Conservation (phyloP, 2,329 filamentous ascomycete species). For the Cladosporium cucumerinum region DNA sequence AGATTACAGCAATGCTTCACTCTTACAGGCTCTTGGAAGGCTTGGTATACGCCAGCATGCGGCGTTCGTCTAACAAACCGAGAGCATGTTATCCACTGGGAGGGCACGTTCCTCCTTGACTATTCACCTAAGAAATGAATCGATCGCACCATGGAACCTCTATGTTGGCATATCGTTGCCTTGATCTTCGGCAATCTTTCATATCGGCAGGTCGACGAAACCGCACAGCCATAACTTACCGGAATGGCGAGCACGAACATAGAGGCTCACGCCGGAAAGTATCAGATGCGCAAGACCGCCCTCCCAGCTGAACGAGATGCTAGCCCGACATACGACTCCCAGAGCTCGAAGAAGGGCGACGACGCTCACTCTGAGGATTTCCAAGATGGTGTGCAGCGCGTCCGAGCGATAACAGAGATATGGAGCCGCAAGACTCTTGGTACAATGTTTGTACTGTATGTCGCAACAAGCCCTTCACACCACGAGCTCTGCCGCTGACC, state of each 20-base stretch:
- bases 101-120: background rate
- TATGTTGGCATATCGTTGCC: background rate
- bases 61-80: background rate
- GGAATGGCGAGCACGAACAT: background rate
- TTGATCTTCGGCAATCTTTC: background rate
- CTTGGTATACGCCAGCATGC: slow-evolving; percentile 1
- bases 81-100: background rate
- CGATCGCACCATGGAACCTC: background rate
- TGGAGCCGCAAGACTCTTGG: background rate
- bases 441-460: background rate
- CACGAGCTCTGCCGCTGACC: background rate
- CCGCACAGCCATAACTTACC: background rate
- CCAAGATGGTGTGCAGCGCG: background rate
- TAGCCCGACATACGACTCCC: background rate
- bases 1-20: background rate
- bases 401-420: slow-evolving; percentile 1
- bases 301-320: background rate
- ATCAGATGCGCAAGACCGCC: background rate
- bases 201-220: background rate
- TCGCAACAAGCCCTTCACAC: background rate
- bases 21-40: background rate
- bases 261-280: background rate
- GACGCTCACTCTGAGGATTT: background rate
- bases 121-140: background rate
- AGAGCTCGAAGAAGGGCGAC: background rate